Conservation (phyloP, 2,329 filamentous ascomycete species). For the Cladosporium halotolerans region DNA sequence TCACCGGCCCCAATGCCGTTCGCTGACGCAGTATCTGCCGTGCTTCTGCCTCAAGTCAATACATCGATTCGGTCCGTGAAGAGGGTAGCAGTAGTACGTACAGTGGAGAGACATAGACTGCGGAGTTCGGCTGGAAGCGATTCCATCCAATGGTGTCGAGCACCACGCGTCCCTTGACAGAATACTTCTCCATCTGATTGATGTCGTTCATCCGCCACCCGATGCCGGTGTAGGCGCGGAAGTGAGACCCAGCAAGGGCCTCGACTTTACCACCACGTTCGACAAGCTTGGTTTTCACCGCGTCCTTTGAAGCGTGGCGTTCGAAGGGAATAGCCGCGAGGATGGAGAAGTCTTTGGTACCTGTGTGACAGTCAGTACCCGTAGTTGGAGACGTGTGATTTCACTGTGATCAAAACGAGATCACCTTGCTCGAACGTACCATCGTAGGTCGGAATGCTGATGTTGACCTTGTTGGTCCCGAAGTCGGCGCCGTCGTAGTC, state of each 20-base stretch:
- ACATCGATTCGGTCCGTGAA: too few species aligned
- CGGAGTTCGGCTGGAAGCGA: conserved; percentile 39
- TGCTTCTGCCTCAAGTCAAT: too few species aligned
- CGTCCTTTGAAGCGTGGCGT: conserved; percentile 37
- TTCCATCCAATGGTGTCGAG: conserved; percentile 48
- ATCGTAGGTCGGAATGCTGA: conserved; percentile 28
- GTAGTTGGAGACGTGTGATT: conserved; percentile 33
- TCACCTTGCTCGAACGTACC: conserved; percentile 23
- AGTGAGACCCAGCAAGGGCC: conserved; percentile 43
- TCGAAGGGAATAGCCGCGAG: conserved; percentile 41
- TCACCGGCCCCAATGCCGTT: conserved; percentile 13
- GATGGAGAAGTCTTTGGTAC: conserved; percentile 20
- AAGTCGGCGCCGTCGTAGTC: conserved; percentile 36
- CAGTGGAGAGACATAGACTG: conserved; percentile 35
- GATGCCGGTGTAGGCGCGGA: conserved; percentile 45
- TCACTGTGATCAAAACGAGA: too few species aligned
- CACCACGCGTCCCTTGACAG: conserved; percentile 45
- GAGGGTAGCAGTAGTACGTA: conserved; percentile 13
- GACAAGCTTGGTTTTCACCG: conserved; percentile 36
- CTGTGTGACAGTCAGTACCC: background rate
- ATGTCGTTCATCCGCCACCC: conserved; percentile 33
- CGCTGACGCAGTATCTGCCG: background rate
- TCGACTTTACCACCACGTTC: conserved; percentile 44
- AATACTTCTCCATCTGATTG: conserved; percentile 34
- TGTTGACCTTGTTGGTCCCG: conserved; percentile 27